Evolutionary conservation across 2,329 filamentous ascomycete genomes (phyloP), one percentile per base, ranked within the genome.

Genomic region (Dactylellina sp.): DNA sequence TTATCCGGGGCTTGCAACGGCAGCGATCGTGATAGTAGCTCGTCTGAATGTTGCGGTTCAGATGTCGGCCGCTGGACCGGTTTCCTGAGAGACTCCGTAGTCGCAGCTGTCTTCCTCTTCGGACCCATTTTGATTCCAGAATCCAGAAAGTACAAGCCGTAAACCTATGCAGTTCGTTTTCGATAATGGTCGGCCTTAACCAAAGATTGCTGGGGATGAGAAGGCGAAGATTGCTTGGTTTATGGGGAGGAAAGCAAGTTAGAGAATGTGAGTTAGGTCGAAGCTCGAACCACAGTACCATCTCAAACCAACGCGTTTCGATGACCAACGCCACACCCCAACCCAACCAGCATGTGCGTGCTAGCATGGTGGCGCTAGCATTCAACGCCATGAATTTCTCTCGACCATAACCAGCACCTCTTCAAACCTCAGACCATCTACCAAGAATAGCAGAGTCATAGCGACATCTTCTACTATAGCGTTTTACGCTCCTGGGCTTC

Each of bases 1-100:
- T 89, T 87, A 76, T 94, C 91, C 7, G 75, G 62, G 1, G 70
- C 57, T 24, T 57, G 52, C 7, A 37, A 49, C 39, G 61, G 61
- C 18, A 74, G 50, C 18, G 55, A 61, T 52, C 63, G 56, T 22
- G 47, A 18, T n/a, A 75, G 49, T 14, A 49, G 39, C 24, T 66
- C 70, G 25, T 65, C 60, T 1, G 61, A 70, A 6, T 49, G 60
- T 14, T 76, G 66, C 22, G 84, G 79, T 75, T 88, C 83, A 71
- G 82, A 81, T 16, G 80, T 80, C n/a, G 81, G 78, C 72, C 82
- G 82, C 79, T 75, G 68, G 62, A 76, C 77, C 74, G 76, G 76
- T 75, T 76, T 81, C 78, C 78, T 77, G 78, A 49, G 11, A 9
- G 57, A 37, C n/a, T 62, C 65, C 11, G 24, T 47, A 49, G 39